Base-by-base conservation (phyloP, 805 yeast genomes). In the Saccharomycopsis fibuligera region DNA sequence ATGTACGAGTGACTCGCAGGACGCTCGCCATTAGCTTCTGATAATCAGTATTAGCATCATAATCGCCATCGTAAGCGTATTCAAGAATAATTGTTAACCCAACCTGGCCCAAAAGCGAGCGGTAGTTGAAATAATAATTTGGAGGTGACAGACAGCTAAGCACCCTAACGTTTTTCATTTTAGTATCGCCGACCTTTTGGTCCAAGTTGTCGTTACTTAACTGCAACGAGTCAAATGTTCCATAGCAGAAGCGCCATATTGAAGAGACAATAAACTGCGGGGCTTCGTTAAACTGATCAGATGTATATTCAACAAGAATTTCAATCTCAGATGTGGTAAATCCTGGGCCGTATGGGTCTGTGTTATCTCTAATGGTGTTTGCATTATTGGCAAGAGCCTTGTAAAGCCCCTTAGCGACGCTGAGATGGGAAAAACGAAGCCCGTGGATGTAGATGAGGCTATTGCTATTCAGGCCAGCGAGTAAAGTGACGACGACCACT, bases 351-450 rank as follows among this genome's bases (percentile, higher is more conserved):
- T 58, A 60, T 3, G 55, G 50, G 31, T 59, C 56, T 12, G 57
- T 55, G 22, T 53, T 49, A 17, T 54, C 54, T 16, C 60, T 51
- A 16, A 57, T 45, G 21, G 61, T 51, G n/a, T 63, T 47, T 10
- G 66, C 69, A 12, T 68, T 58, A 17, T 55, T 58, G 41, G 76
- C 60, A 47, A 75, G 60, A 4, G 73, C 65, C 22, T 68, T 60
- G 55, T 76, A 79, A 6, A 80, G 60, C 1, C 85, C 86, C 17
- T 63, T 56, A 1, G 80, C 72, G 17, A 80, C 74, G 51, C 76
- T 78, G 5, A 71, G 60, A 54, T 75, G 80, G 3, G 74, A 68
- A 50, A 79, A 76, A 56, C 73, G 72, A 35, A 80, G 62, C 35
- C 69, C 57, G 42, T 50, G 45, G 36, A 48, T 41, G 22, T 50